phyloP scores from a whole-genome alignment of 2,329 filamentous ascomycete genomes.

The Ascochyta fabae region DNA sequence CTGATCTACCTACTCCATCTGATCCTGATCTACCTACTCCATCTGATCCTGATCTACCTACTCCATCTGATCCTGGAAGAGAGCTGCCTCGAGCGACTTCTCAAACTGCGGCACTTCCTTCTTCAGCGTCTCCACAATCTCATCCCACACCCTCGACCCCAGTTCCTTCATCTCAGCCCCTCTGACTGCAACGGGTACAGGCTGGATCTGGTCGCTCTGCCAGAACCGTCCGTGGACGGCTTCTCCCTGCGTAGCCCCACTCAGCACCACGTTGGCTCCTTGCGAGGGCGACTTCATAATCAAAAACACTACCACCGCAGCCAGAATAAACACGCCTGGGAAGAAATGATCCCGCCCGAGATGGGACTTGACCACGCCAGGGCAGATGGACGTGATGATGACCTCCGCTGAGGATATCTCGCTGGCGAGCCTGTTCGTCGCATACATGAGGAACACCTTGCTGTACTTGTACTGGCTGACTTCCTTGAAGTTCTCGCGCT shows the following conservation, averaged over 20 bases:
- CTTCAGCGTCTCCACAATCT: conserved; percentile 42
- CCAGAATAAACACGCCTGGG: conserved; percentile 33
- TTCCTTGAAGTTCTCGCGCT: conserved; percentile 33
- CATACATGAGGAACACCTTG: conserved; percentile 48
- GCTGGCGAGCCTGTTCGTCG: conserved; percentile 36
- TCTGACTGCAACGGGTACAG: conserved; percentile 35
- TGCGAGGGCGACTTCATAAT: conserved; percentile 36
- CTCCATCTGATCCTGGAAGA: background rate
- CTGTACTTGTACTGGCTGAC: conserved; percentile 38
- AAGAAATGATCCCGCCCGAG: conserved; percentile 42
- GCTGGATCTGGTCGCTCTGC: conserved; percentile 43
- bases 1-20: background rate
- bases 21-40: background rate
- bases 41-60: background rate
- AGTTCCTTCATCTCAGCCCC: conserved; percentile 43
- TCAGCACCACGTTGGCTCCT: conserved; percentile 43
- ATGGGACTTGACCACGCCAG: conserved; percentile 39
- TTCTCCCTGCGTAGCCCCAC: conserved; percentile 44
- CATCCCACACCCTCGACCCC: conserved; percentile 39
- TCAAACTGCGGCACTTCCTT: conserved; percentile 36
- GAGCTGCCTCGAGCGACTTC: conserved; percentile 3
- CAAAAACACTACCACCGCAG: conserved; percentile 27
- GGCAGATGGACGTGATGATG: conserved; percentile 47
- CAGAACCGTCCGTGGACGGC: conserved; percentile 45
- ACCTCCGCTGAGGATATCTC: conserved; percentile 38